Conservation (phyloP, 768 basidiomycete genomes). For the Boletus reticulatus region DNA sequence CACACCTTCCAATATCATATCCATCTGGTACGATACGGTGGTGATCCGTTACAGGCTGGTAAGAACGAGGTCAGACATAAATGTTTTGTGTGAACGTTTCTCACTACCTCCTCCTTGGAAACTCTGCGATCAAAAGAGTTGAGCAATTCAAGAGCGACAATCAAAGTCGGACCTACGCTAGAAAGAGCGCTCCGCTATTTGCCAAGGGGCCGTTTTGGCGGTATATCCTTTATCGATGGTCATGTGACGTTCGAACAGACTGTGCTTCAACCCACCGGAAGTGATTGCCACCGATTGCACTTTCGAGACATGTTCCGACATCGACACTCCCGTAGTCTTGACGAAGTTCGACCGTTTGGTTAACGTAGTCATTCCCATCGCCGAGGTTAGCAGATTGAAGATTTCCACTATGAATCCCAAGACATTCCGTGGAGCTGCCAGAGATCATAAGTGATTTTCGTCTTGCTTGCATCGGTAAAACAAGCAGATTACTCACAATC, state of each 20-base stretch:
- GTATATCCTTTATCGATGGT: constrained; percentile 35
- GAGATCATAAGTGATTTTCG: not conserved
- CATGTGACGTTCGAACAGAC: not conserved
- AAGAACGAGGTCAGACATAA: not conserved
- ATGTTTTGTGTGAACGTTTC: not conserved
- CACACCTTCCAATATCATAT: constrained; percentile 45
- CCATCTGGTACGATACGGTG: constrained; percentile 47
- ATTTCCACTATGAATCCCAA: constrained; percentile 34
- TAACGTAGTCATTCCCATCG: constrained; percentile 44
- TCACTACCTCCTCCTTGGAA: constrained; percentile 42
- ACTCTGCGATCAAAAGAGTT: constrained; percentile 30
- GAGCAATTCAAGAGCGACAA: not conserved
- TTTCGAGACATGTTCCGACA: constrained; percentile 44
- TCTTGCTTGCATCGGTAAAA: not conserved
- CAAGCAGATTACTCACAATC: constrained; percentile 45
- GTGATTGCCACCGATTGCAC: constrained; percentile 44
- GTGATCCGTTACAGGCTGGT: constrained; percentile 29
- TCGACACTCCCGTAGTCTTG: constrained; percentile 36
- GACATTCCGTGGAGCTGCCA: constrained; percentile 39
- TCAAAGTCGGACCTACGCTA: constrained; percentile 33
- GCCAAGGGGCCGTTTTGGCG: constrained; percentile 57
- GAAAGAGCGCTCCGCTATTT: constrained; percentile 48
- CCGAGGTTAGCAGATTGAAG: constrained; percentile 43
- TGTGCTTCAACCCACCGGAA: constrained; percentile 33
- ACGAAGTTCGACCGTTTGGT: constrained; percentile 44